Conservation (phyloP, 2,329 filamentous ascomycete genomes). For the Teratosphaeria viscida region DNA sequence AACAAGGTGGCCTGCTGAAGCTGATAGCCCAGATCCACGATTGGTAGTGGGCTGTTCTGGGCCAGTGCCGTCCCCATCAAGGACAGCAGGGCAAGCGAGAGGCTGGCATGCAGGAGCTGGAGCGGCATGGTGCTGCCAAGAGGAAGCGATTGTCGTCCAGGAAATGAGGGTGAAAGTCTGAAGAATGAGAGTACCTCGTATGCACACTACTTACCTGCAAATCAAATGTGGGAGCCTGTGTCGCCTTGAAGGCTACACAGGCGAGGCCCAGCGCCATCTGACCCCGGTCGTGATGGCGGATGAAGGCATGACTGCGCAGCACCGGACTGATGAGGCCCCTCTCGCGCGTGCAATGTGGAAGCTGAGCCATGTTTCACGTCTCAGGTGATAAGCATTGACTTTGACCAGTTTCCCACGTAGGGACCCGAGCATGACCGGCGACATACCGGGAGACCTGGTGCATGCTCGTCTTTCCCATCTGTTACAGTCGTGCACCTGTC, state of each 20-base stretch:
- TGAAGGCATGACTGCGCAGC: not conserved
- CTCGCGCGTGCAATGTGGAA: not conserved
- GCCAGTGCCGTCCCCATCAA: not conserved
- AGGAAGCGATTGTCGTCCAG: not conserved
- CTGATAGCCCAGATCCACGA: constrained; percentile 45
- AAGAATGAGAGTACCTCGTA: not conserved
- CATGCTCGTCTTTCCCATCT: not conserved
- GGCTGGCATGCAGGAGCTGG: not conserved
- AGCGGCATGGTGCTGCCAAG: not conserved
- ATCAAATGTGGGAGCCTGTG: not conserved
- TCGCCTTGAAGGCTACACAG: not conserved
- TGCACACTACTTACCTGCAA: not conserved
- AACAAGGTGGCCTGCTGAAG: constrained; percentile 38
- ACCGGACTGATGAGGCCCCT: not conserved
- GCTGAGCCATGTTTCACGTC: not conserved
- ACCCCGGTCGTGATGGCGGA: not conserved
- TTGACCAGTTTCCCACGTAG: not conserved
- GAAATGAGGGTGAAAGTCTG: not conserved
- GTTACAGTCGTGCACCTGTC: too few relatives aligned
- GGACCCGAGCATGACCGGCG: not conserved
- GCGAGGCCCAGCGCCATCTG: not conserved
- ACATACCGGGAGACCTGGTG: not conserved
- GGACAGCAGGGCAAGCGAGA: not conserved
- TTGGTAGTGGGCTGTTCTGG: constrained; percentile 23
- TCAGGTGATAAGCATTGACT: too few relatives aligned